Base-by-base conservation (phyloP, 2,329 filamentous ascomycete genomes). In the Aspergillus floridensis region DNA sequence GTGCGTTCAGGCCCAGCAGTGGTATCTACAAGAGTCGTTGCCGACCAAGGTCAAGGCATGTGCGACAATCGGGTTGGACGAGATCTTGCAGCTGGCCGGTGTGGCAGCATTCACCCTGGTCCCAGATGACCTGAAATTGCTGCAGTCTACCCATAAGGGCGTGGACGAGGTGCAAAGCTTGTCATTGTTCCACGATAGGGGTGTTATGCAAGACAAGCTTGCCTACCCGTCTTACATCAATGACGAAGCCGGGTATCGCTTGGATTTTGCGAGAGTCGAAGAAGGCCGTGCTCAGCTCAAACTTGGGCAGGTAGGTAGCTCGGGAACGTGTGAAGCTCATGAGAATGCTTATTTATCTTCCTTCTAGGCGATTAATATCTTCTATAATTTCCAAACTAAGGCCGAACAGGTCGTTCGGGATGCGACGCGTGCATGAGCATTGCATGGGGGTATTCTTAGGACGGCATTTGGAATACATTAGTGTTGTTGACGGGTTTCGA, bases 21-120 rank as follows among this genome's bases (percentile, higher is more conserved):
- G 38, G 32, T 54, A 46, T 29, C 5, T 16, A 11, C 38, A 46
- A 11, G 11, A 46, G n/a, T 41, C 12, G 3, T 12, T 46, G 4
- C 32, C 32, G 11, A 54, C 52, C 16, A 41, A 29, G n/a, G 52
- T 54, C 12, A 54, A 54, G 38, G 52, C 52, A 12, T 54, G 52
- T 26, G 38, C 32, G 6, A 46, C 32, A 6, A 54, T 46, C 2
- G 32, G 32, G 2, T n/a, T 54, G 11, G 21, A 54, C 26, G 52
- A 54, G 14, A 54, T 54, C 44, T n/a, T 54, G 11, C 52, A 54
- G 38, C 35, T 54, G 52, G 52, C 38, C 21, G 38, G 52, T 11
- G 52, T 54, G 5, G 38, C 52, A 16, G 52, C 52, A 1, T 46
- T 44, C n/a, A 54, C 52, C n/a, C 10, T 54, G 16, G 52, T 44